Base-by-base conservation (phyloP, 805 yeast species). In the Vanderwaltozyma yarrowii region DNA sequence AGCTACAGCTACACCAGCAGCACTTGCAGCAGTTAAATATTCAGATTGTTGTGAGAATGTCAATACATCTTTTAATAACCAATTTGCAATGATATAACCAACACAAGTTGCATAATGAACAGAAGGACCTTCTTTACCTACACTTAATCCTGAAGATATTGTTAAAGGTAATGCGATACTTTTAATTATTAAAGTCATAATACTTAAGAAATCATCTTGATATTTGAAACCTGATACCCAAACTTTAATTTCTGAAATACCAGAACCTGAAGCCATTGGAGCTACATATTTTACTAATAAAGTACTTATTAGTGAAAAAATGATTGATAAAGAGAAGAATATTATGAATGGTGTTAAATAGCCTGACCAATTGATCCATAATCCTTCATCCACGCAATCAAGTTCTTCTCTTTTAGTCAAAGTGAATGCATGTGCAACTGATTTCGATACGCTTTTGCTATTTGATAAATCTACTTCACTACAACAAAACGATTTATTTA, bases 1-100 rank as follows among this genome's bases (percentile, higher is more conserved):
- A 0, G 97, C 98, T 8, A 92, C 97, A 0, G 97, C 97, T 8
- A 92, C 97, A 37, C 99, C 99, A 1, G 98, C 95, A 3, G 96
- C 97, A 9, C 96, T 74, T 3, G 95, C 80, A 0, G 98, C 96
- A 1, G 89, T 78, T 37, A 92, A 62, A 37, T 56, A 56, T 37
- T 58, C 64, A n/a, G 60, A 50, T 41, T 56, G 59, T 23, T 52
- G 49, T 2, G 58, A 49, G 36, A 52, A 60, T 2, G 59, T 54
- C 30, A 58, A 38, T 2, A 62, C 56, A 42, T 62, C 65, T 31
- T 55, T 58, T 27, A 58, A 41, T 40, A 80, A 67, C 32, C 76
- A 55, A 28, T 70, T 69, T 1, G 92, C 78, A 11, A 86, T 64
- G n/a, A 77, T 71, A 50, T 78, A 77, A 0, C 96, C 98, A n/a